Evolutionary conservation across 495 filamentous ascomycete species (phyloP), one percentile per base, ranked within the genome.

Genomic region (Talaromyces trachyspermus): DNA sequence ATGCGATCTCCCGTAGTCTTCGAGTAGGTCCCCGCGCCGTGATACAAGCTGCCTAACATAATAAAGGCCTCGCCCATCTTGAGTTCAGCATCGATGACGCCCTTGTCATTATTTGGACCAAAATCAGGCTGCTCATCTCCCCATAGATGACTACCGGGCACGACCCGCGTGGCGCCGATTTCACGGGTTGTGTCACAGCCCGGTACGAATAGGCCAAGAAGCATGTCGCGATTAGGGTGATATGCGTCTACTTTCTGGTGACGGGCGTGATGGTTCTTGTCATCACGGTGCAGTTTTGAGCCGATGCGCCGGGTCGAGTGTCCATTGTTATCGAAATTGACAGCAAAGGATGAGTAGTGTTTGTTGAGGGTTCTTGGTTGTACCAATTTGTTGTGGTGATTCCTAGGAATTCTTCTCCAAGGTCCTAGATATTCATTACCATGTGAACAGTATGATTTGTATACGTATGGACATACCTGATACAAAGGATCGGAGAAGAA

Each of bases 361-460:
- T 39, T 39, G 14, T 39, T 19, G 36, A 39, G 15, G 36, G 15
- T 9, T 39, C 36, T 18, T 18, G 0, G 10, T 39, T 39, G 36
- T 39, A 39, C 36, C 14, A 39, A 17, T 39, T 39, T n/a, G 36
- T 39, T 9, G 36, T 39, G 17, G 36, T 39, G 36, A 39, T 39
- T n/a, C 10, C 36, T 9, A 39, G 17, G 36, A 39, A 39, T 19
- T 39, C 36, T 22, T 39, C 36, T 6, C 15, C 36, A 11, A 39
- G 36, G 17, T 39, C 12, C 36, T 39, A 4, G n/a, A 19, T 10
- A 7, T 22, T 32, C 10, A 10, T 1, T 10, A 32, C 14, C 15
- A 19, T 32, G 10, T 2, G 6, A 9, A 19, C 11, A 39, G 4
- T 10, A 10, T 9, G 1, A 19, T 1, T 39, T 9, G 1, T 19